Conservation (phyloP, 2,329 filamentous ascomycete genomes). For the Claviceps sp. region DNA sequence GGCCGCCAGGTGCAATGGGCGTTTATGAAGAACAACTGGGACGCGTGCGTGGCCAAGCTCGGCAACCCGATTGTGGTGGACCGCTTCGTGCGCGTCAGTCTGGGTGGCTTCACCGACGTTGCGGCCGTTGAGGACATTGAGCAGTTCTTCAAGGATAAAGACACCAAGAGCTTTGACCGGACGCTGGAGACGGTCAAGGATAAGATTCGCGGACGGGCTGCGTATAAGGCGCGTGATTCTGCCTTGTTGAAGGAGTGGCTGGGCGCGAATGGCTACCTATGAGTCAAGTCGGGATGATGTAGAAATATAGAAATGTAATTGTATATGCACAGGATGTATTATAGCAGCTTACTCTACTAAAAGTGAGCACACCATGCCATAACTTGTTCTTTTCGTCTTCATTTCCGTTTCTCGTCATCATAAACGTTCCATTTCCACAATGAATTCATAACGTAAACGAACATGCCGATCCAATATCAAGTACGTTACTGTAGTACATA, state of each 20-base stretch:
- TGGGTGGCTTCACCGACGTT: conserved; percentile 65
- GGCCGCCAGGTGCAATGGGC: conserved; percentile 69
- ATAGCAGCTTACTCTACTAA: too few species aligned
- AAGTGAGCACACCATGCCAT: too few species aligned
- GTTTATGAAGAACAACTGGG: conserved; percentile 77
- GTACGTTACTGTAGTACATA: too few species aligned
- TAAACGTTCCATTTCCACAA: too few species aligned
- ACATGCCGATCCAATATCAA: too few species aligned
- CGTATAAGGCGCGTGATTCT: conserved; percentile 68
- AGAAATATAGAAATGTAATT: too few species aligned
- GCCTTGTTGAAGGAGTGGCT: conserved; percentile 69
- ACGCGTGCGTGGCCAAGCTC: conserved; percentile 55
- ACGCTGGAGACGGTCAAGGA: conserved; percentile 77
- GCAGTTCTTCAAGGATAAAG: conserved; percentile 73
- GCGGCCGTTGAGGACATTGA: conserved; percentile 63
- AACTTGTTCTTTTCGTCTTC: too few species aligned
- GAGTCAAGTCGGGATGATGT: conserved; percentile 5
- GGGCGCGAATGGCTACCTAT: conserved; percentile 31
- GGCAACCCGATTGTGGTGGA: conserved; percentile 80
- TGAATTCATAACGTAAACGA: too few species aligned
- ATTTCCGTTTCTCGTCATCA: too few species aligned
- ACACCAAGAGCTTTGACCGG: conserved; percentile 75
- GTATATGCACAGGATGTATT: too few species aligned
- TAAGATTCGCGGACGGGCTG: conserved; percentile 69
- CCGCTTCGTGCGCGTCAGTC: conserved; percentile 65